Evolutionary conservation across 441 rosid genomes (phyloP).

Genomic region (Pelargonium australe): DNA sequence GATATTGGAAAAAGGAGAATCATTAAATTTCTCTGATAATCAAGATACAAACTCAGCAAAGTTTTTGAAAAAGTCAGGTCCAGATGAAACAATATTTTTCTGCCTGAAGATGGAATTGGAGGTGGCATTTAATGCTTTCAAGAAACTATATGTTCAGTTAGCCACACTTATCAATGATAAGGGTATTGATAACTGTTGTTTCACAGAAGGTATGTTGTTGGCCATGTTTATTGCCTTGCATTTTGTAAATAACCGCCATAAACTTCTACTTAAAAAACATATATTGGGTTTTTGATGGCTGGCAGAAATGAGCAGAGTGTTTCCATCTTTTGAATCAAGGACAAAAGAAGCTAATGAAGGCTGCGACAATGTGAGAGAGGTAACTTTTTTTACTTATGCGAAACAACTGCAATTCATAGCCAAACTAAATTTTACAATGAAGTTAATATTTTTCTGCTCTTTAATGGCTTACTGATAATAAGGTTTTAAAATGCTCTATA

Average conservation of each 20-base stretch:
- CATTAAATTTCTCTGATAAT: conserved; percentile 24
- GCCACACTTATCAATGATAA: conserved; percentile 26
- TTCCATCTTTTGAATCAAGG: conserved; percentile 29
- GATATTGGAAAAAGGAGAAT: conserved; percentile 23
- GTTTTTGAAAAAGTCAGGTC: conserved; percentile 16
- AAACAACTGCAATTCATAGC: neutral
- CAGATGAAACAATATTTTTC: conserved; percentile 21
- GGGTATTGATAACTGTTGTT: conserved; percentile 20
- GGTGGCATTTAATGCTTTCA: conserved; percentile 37
- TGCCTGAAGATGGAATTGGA: conserved; percentile 45
- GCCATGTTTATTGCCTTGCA: conserved; percentile 13
- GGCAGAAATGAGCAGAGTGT: conserved; percentile 38
- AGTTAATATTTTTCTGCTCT: neutral
- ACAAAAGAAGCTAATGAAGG: conserved; percentile 31
- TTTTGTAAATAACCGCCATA: conserved; percentile 17
- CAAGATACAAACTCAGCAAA: conserved; percentile 17
- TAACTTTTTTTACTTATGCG: conserved; percentile 20
- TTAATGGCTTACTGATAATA: neutral
- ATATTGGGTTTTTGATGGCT: conserved; percentile 19
- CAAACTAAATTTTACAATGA: neutral
- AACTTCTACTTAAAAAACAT: conserved; percentile 12
- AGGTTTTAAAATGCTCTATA: neutral
- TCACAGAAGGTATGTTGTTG: conserved; percentile 38
- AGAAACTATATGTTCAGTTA: conserved; percentile 31
- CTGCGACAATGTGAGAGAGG: conserved; percentile 29